These are phyloP conservation scores for Pseudomonodictys pantanalensis DNA, from an alignment of 495 filamentous ascomycete species.

Conservation along the genomic window DNA sequence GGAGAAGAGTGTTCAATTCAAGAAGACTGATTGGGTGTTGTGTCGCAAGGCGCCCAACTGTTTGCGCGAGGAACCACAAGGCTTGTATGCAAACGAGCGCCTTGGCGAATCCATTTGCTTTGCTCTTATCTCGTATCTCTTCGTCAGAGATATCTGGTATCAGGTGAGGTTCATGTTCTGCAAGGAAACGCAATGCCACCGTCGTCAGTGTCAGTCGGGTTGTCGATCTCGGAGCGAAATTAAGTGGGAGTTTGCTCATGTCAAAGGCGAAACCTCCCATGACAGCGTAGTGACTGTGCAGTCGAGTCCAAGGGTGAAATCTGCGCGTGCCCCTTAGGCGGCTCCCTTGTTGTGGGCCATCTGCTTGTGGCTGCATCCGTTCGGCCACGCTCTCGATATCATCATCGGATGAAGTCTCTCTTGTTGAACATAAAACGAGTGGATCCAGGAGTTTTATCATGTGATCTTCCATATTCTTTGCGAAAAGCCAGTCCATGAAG, in stretches of 20 bases:
- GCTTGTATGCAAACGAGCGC: constrained; percentile 7
- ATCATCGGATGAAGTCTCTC: no score
- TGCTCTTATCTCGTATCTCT: constrained; percentile 4
- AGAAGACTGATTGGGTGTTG: not conserved
- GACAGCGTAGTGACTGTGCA: not conserved
- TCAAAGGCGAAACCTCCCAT: constrained; percentile 7
- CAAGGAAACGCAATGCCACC: not conserved
- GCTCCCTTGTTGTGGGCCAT: not conserved
- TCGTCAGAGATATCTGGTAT: not conserved
- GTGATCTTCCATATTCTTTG: no score
- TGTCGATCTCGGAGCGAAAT: not conserved
- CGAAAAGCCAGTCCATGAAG: no score
- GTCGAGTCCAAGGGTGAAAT: not conserved
- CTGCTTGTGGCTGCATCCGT: not conserved
- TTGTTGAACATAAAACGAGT: no score
- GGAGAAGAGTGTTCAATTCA: constrained; percentile 8
- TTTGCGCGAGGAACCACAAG: constrained; percentile 4
- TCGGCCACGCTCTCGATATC: no score
- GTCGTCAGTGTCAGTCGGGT: not conserved
- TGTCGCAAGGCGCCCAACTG: not conserved
- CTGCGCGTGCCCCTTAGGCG: not conserved
- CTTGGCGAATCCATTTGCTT: constrained; percentile 3
- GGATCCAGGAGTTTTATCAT: no score
- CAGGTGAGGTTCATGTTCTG: not conserved
- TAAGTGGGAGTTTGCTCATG: not conserved